phyloP scores from a whole-genome alignment of 768 basidiomycete genomes.

The Lanmaoa pseudosensibilis region DNA sequence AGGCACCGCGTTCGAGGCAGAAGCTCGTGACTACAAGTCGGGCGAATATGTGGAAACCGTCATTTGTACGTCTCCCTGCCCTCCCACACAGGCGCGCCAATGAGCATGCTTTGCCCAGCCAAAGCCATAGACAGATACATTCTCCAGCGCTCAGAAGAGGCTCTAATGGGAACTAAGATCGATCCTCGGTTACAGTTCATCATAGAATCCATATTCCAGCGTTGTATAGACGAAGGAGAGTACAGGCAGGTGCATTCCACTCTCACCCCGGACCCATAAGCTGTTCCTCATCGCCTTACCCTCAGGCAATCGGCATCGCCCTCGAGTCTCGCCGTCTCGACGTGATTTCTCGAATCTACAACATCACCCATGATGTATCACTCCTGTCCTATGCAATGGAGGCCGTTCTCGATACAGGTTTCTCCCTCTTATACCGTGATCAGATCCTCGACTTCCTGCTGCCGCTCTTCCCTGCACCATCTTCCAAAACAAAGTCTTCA shows the following conservation, averaged over 20 bases:
- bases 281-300: constrained; percentile 9
- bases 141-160: constrained; percentile 58
- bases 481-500: constrained; percentile 67
- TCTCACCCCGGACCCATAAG: not conserved
- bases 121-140: constrained; percentile 97
- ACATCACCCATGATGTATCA: constrained; percentile 68
- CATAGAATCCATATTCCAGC: constrained; percentile 85
- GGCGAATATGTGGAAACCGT: constrained; percentile 95
- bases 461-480: constrained; percentile 81
- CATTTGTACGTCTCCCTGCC: constrained; percentile 66
- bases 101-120: constrained; percentile 47
- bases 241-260: constrained; percentile 71
- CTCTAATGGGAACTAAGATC: constrained; percentile 53
- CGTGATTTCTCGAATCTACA: constrained; percentile 76
- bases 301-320: constrained; percentile 90
- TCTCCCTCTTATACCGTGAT: constrained; percentile 82
- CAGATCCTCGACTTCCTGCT: constrained; percentile 77
- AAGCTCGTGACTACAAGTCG: constrained; percentile 58
- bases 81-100: not conserved
- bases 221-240: constrained; percentile 86
- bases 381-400: constrained; percentile 91
- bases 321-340: constrained; percentile 89
- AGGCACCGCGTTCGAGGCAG: constrained; percentile 79
- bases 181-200: constrained; percentile 80
- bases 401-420: constrained; percentile 85